Base-by-base conservation (phyloP, 1,139 yeast genomes). In the Blastobotrys serpentis region DNA sequence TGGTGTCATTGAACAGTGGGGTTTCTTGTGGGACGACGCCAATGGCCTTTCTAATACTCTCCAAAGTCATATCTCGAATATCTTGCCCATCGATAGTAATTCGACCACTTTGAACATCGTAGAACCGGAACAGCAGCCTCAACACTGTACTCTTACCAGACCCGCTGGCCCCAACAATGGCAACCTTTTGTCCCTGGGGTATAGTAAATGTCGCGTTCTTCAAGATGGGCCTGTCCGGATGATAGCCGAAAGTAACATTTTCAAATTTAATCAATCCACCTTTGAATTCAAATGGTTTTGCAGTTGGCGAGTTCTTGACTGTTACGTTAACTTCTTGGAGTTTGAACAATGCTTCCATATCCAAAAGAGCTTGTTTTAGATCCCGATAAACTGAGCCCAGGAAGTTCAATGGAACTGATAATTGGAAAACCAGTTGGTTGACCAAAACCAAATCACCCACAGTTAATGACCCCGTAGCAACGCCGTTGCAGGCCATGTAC, bases 11-110 rank as follows among this genome's bases (percentile, higher is more conserved):
- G 71, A 92, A 92, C 48, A 92, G 71, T 2, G 98, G 98, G 0
- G 98, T 90, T 57, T 92, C 99, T 67, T 92, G 99, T 1, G 99
- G 98, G 1, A 92, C 98, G 22, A 92, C 94, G 26, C 98, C 98
- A 54, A 92, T 79, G 5, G 79, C 71, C 48, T 67, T 71, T 56
- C 98, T 75, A 48, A 94, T 73, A 5, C 92, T 81, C 47, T 86
- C 92, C 45, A 94, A 65, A 36, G 84, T 83, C 39, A 90, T 82
- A 48, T 82, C 78, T 43, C 82, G 74, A 46, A 94, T 81, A 66
- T 94, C 97, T 61, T 87, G 95, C 1, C 95, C 96, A 67, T 94
- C 96, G 50, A 92, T 81, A 39, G 83, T 67, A 47, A 92, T 87
- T 42, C 88, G 71, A 10, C 98, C 98, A 30, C 73, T 69, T 42